Percentiles rank a stretch among this genome's conserved stretches.
phyloP scores from a whole-genome alignment of 179 eudicot genomes.

The Pouteria campechiana region DNA sequence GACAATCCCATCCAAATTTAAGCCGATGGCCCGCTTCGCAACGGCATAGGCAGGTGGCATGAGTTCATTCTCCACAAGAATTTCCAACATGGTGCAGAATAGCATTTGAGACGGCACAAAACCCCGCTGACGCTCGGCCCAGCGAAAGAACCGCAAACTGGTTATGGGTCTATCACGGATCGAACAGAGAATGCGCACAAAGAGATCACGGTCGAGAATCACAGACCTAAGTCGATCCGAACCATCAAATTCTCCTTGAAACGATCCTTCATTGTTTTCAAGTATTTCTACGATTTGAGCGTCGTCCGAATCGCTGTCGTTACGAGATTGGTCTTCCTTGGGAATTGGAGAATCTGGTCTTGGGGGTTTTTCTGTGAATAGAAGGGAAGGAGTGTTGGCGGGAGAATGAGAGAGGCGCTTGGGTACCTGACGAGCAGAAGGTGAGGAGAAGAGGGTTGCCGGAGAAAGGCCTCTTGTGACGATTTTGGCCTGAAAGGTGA shows the following conservation, averaged over 20 bases:
- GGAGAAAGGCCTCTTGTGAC: too few species aligned
- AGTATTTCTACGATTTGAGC: too few species aligned
- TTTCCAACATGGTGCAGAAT: slow-evolving; percentile 34
- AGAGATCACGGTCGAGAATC: slow-evolving; percentile 23
- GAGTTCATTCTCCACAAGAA: slow-evolving; percentile 22
- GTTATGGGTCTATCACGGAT: slow-evolving; percentile 18
- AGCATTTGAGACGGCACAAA: slow-evolving; percentile 20
- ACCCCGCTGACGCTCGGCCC: slow-evolving; percentile 38
- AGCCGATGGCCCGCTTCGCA: slow-evolving; percentile 28
- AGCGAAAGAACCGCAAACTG: slow-evolving; percentile 31
- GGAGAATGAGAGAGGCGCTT: too few species aligned
- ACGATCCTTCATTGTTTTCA: neutral
- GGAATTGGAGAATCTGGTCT: too few species aligned
- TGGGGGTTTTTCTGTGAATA: too few species aligned
- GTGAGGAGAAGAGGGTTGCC: too few species aligned
- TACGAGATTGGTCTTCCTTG: too few species aligned
- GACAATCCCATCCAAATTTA: slow-evolving; percentile 18
- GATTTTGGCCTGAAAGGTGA: too few species aligned
- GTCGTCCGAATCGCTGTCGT: too few species aligned
- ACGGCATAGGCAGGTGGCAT: slow-evolving; percentile 29
- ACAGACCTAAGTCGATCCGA: slow-evolving; percentile 12
- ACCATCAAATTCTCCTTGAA: neutral
- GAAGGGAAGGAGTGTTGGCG: too few species aligned
- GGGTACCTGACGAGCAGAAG: too few species aligned
- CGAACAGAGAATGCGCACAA: slow-evolving; percentile 24